A percentile compares a stretch with the other conserved stretches of the same genome.
phyloP scores from a whole-genome alignment of 352 stramenopile genomes.

The Paralagenidium karlingii region DNA sequence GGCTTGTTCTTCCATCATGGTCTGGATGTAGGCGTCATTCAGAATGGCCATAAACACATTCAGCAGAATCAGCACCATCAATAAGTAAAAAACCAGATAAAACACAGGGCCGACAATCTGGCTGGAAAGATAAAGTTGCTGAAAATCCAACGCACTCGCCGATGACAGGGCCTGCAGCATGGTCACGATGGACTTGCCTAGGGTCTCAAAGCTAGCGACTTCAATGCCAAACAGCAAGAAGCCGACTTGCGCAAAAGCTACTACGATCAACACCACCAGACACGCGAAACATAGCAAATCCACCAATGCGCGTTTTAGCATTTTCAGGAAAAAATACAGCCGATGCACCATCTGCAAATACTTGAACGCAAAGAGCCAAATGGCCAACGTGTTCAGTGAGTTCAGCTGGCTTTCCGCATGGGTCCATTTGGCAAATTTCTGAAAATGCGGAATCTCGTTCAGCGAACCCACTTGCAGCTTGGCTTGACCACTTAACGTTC shows the following conservation, averaged over 20 bases:
- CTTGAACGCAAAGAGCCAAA: constrained; percentile 56
- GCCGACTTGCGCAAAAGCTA: constrained; percentile 49
- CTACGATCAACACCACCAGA: constrained; percentile 43
- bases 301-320: constrained; percentile 25
- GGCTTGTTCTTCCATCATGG: constrained; percentile 38
- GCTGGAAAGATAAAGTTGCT: constrained; percentile 23
- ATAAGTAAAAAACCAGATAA: constrained; percentile 57
- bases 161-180: constrained; percentile 47
- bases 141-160: constrained; percentile 43
- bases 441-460: constrained; percentile 23
- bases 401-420: constrained; percentile 25
- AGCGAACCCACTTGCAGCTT: constrained; percentile 6
- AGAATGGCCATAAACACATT: constrained; percentile 69
- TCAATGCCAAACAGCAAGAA: constrained; percentile 46
- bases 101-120: constrained; percentile 40
- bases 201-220: constrained; percentile 35
- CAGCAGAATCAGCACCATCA: constrained; percentile 50
- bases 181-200: constrained; percentile 32
- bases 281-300: constrained; percentile 50
- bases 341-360: constrained; percentile 54
- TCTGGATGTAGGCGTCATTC: constrained; percentile 65
- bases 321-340: constrained; percentile 40
- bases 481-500: constrained; percentile 24
- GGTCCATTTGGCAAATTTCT: constrained; percentile 18
- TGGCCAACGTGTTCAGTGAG: constrained; percentile 28